These are phyloP conservation scores for Immersiella caudata DNA, from an alignment of 495 filamentous ascomycete species.

Conservation along the genomic window DNA sequence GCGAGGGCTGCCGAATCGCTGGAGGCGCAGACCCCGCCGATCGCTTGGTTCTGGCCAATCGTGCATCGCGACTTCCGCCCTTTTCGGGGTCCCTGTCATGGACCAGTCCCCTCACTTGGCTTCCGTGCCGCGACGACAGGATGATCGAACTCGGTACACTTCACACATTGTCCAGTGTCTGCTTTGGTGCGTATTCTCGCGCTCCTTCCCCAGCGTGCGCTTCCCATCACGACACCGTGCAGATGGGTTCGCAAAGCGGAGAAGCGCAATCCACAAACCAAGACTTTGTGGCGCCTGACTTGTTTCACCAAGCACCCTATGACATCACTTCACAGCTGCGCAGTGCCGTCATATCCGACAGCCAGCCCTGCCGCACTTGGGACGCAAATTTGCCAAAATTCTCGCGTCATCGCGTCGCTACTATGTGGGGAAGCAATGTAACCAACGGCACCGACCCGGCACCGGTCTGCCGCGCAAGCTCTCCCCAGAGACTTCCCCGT, in stretches of 20 bases:
- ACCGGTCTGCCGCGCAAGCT: not conserved
- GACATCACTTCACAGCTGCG: conserved; percentile 16
- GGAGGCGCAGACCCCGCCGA: not conserved
- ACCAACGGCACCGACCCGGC: conserved; percentile 13
- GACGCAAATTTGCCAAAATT: conserved; percentile 19
- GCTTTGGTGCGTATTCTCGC: too few relatives aligned
- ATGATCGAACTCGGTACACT: too few relatives aligned
- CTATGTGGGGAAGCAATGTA: conserved; percentile 17
- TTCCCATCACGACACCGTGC: not conserved
- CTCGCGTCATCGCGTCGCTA: conserved; percentile 19
- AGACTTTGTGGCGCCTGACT: conserved; percentile 15
- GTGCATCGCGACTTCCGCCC: not conserved
- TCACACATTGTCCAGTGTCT: too few relatives aligned
- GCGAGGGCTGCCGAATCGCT: not conserved
- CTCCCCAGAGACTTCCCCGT: not conserved
- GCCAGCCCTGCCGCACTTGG: conserved; percentile 10
- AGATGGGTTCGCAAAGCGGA: not conserved
- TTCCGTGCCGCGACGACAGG: not conserved
- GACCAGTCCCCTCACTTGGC: not conserved
- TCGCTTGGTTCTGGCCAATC: not conserved
- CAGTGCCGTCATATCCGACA: conserved; percentile 22
- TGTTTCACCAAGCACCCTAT: conserved; percentile 14
- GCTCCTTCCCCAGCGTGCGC: not conserved
- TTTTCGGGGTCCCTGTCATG: not conserved
- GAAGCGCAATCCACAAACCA: not conserved